Evolutionary conservation across 225 moss, liverwort and hornwort species (phyloP), one percentile per base, ranked within the genome.

Genomic region (Bryum argenteum): DNA sequence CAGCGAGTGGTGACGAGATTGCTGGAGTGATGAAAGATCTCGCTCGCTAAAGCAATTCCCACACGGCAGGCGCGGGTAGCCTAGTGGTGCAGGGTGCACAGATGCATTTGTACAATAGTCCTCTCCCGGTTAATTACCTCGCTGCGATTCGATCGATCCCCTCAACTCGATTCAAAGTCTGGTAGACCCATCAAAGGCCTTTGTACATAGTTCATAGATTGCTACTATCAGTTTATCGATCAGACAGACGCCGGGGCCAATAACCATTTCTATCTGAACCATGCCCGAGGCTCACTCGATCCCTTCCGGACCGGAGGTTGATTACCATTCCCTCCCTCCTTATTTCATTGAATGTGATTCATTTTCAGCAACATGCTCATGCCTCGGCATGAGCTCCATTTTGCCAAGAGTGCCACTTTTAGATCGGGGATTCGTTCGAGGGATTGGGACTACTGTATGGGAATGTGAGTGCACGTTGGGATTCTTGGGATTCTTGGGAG

Each of bases 71-170:
- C 19, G 38, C 33, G 63, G 74, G 74, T 75, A 33, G 71, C 74
- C 45, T 48, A 77, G 59, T 70, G 84, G 84, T 84, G 84, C 77
- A 84, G 77, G 84, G 77, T 80, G 80, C 80, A 75, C 61, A 84
- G 80, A 84, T 84, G 84, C 84, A 84, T 81, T 84, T 84, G 84
- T 84, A 84, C 81, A 81, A 81, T 84, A 81, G 78, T 78, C 75
- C 71, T 84, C 77, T 81, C 78, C 77, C 64, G 71, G 71, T 74
- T 61, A 40, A 50, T 66, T 75, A 33, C 33, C 73, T 72, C 76
- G 68, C 61, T 61, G 60, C 37, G 69, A 65, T 69, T 44, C 41
- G 33, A 33, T 33, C 33, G 33, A 33, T 33, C 4, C n/a, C n/a
- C n/a, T n/a, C n/a, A n/a, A n/a, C n/a, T n/a, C 26, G 26, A 26